Conservation (phyloP, 2,329 filamentous ascomycete species). For the Aspergillus floridensis region DNA sequence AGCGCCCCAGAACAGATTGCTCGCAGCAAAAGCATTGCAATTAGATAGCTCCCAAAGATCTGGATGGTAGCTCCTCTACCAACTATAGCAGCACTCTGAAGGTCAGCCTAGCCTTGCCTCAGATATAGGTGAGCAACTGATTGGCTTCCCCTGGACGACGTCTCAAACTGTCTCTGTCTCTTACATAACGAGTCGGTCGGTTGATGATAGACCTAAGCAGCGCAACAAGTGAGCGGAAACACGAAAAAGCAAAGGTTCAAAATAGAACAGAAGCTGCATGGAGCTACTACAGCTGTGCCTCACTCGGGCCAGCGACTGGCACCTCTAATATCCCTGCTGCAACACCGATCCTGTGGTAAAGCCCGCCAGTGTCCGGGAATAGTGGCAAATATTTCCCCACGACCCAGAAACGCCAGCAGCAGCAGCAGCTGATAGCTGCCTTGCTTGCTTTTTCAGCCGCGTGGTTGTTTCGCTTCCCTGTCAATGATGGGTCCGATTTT, state of each 20-base stretch:
- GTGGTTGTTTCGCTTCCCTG: conserved; percentile 13
- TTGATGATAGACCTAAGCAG: not conserved
- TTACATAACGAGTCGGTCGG: conserved; percentile 11
- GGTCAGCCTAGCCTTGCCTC: conserved; percentile 10
- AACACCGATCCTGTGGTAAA: conserved; percentile 20
- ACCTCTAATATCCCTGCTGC: conserved; percentile 15
- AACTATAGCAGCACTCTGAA: not conserved
- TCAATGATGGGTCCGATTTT: conserved; percentile 16
- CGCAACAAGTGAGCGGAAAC: not conserved
- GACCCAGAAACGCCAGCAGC: conserved; percentile 24
- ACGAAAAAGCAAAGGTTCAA: conserved; percentile 7
- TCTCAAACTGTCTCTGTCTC: conserved; percentile 8
- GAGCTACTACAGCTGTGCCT: conserved; percentile 10
- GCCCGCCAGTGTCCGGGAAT: conserved; percentile 13
- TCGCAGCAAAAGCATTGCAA: not conserved
- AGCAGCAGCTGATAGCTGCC: conserved; percentile 9
- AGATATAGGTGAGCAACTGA: not conserved
- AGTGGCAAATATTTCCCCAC: conserved; percentile 28
- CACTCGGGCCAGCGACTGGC: conserved; percentile 10
- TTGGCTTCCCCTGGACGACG: conserved; percentile 5
- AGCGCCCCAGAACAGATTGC: not conserved
- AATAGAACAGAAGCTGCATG: conserved; percentile 7
- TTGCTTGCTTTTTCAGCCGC: conserved; percentile 12
- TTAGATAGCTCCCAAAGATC: not conserved
- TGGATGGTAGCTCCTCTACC: not conserved